A percentile compares a stretch with the other conserved stretches of the same genome.
Conservation (phyloP, 768 basidiomycete species). For the Pleurotus pulmonarius region DNA sequence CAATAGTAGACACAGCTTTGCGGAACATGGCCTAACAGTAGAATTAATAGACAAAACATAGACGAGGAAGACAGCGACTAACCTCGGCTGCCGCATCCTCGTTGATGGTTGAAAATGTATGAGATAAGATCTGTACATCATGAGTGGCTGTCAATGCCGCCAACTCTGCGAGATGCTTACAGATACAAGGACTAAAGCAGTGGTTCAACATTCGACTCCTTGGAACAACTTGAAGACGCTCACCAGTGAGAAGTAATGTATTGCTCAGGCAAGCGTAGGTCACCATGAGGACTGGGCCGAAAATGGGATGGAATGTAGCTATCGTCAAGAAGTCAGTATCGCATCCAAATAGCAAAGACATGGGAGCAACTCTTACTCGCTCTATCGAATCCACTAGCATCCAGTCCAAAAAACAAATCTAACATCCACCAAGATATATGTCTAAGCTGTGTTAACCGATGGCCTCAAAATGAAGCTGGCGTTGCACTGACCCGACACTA, state of each 20-base stretch:
- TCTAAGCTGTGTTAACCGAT: constrained; percentile 11
- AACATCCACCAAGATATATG: constrained; percentile 95
- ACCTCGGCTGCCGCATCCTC: constrained; percentile 93
- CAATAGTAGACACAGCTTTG: constrained; percentile 89
- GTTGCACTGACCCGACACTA: constrained; percentile 27
- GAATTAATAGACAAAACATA: background rate
- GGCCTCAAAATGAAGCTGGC: constrained; percentile 28
- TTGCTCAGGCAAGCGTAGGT: constrained; percentile 91
- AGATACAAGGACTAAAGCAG: constrained; percentile 64
- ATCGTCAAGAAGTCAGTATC: background rate
- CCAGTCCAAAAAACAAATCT: constrained; percentile 92
- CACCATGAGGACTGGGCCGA: constrained; percentile 90
- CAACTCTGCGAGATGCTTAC: constrained; percentile 33
- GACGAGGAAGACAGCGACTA: constrained; percentile 6
- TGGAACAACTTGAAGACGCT: constrained; percentile 6
- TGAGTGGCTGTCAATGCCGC: background rate
- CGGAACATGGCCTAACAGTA: constrained; percentile 83
- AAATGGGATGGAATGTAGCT: constrained; percentile 79
- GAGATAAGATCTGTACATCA: constrained; percentile 72
- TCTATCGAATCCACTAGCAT: constrained; percentile 83
- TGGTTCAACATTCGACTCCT: constrained; percentile 8
- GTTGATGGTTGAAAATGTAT: constrained; percentile 92
- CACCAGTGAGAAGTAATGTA: constrained; percentile 85
- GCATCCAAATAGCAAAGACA: background rate
- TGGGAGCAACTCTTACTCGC: constrained; percentile 51